Base-by-base conservation (phyloP, 805 yeast species). In the Wickerhamomyces kurtzmanii region DNA sequence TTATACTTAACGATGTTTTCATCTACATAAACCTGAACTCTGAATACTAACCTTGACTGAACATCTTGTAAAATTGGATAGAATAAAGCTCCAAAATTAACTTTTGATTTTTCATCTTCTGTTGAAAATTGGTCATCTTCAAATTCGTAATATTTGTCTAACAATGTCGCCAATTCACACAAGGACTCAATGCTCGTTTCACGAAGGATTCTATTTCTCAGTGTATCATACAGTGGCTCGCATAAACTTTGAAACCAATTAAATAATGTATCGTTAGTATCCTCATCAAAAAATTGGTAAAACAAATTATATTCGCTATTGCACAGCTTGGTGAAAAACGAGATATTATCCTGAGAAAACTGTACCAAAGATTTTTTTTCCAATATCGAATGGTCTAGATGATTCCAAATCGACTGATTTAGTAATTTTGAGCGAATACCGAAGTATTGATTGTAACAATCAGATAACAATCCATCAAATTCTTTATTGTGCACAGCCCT, bases 41-140 rank as follows among this genome's bases (percentile, higher is more conserved):
- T 64, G 50, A 87, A 82, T 3, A 85, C 77, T 22, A 89, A 59
- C 34, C 96, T 61, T 3, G 83, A 66, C 52, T 89, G 97, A 1
- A 78, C 71, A 42, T 81, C 94, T 31, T 75, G 73, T 15, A 80
- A 50, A 8, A 85, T 68, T 0, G 93, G 87, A 31, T 70, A 71
- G 36, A 83, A 76, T 5, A 85, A 53, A 24, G 61, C 63, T 8
- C 75, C 82, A 34, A 67, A 65, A 32, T 71, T 63, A n/a, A 52
- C 40, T 24, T 47, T 20, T 30, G 15, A 26, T 36, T 32, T 31
- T 27, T 31, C 27, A 17, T 19, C 9, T 19, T 30, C 33, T 12
- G 23, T 25, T 6, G 28, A 37, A 15, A 16, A 17, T 14, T 26
- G 36, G 8, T 49, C 49, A n/a, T 68, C 76, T 29, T 79, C 85